Percentiles rank a stretch among this genome's conserved stretches.
Conservation (phyloP, 208 protist genomes). For the Trypanosoma caninum region DNA sequence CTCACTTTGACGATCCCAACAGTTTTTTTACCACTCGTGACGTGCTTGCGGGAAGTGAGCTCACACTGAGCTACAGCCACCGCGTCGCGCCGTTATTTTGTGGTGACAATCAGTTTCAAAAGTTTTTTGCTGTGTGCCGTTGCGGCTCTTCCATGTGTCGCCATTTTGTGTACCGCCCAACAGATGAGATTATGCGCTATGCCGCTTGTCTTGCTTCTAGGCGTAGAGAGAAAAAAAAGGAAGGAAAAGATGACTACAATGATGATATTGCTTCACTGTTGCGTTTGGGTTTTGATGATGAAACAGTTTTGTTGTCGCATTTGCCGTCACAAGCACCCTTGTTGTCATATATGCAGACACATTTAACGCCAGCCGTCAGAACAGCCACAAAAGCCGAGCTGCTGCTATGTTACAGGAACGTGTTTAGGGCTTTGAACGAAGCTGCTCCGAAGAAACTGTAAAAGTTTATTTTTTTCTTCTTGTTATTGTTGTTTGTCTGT, state of each 20-base stretch:
- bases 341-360: slow-evolving; percentile 40
- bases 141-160: slow-evolving; percentile 47
- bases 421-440: slow-evolving; percentile 68
- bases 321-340: slow-evolving; percentile 26
- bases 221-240: background rate
- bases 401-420: slow-evolving; percentile 57
- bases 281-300: slow-evolving; percentile 59
- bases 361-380: slow-evolving; percentile 30
- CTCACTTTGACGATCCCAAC: slow-evolving; percentile 65
- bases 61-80: slow-evolving; percentile 67
- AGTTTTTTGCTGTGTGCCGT: slow-evolving; percentile 39
- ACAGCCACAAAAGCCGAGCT: slow-evolving; percentile 37
- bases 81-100: slow-evolving; percentile 50
- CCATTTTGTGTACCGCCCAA: slow-evolving; percentile 50
- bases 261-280: slow-evolving; percentile 19
- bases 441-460: slow-evolving; percentile 27
- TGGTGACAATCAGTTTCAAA: slow-evolving; percentile 25
- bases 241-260: background rate
- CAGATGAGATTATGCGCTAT: slow-evolving; percentile 12
- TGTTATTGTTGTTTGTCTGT: too few species aligned
- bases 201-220: background rate
- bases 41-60: slow-evolving; percentile 56
- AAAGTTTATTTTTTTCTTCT: too few species aligned
- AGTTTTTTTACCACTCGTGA: slow-evolving; percentile 66
- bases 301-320: slow-evolving; percentile 50